phyloP scores from a whole-genome alignment of 1,284 basidiomycete genomes.

The Ustilago esculenta region DNA sequence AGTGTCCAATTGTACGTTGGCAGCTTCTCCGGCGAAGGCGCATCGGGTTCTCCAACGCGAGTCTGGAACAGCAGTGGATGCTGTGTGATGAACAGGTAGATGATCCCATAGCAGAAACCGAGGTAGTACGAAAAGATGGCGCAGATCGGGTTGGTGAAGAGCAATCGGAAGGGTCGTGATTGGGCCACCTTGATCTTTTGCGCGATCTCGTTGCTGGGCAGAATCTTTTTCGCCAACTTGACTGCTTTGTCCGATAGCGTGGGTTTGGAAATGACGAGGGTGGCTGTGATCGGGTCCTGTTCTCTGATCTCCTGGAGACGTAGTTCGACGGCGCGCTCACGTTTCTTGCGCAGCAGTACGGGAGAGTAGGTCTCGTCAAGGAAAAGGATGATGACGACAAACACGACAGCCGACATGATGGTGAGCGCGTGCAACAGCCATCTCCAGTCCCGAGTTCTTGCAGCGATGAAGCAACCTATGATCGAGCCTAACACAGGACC shows the following conservation, averaged over 20 bases:
- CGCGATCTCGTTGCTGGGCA: slow-evolving; percentile 27
- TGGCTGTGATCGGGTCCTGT: slow-evolving; percentile 6
- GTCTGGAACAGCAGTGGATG: slow-evolving; percentile 68
- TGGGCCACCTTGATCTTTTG: slow-evolving; percentile 56
- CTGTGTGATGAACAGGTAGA: slow-evolving; percentile 68
- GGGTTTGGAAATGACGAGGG: neutral
- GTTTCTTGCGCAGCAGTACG: slow-evolving; percentile 52
- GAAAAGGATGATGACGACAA: slow-evolving; percentile 21
- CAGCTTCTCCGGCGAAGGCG: slow-evolving; percentile 42
- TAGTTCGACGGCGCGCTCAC: slow-evolving; percentile 17
- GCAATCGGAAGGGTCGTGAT: slow-evolving; percentile 67
- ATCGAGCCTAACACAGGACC: slow-evolving; percentile 58
- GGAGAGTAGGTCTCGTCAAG: slow-evolving; percentile 58
- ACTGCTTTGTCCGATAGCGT: neutral
- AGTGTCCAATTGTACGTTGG: slow-evolving; percentile 69
- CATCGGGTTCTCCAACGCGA: slow-evolving; percentile 58
- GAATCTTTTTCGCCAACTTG: neutral
- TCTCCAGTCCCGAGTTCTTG: slow-evolving; percentile 40
- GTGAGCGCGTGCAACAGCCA: slow-evolving; percentile 56
- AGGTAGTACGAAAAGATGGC: slow-evolving; percentile 69
- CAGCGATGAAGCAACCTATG: slow-evolving; percentile 53
- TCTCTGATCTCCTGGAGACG: slow-evolving; percentile 21
- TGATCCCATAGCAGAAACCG: slow-evolving; percentile 69
- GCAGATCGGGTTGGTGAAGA: slow-evolving; percentile 61
- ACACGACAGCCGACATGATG: slow-evolving; percentile 35